Percentiles rank a stretch among this genome's conserved stretches.
These are phyloP conservation scores for Colletotrichum endophyticum DNA, from an alignment of 2,329 filamentous ascomycete genomes.

Conservation along the genomic window DNA sequence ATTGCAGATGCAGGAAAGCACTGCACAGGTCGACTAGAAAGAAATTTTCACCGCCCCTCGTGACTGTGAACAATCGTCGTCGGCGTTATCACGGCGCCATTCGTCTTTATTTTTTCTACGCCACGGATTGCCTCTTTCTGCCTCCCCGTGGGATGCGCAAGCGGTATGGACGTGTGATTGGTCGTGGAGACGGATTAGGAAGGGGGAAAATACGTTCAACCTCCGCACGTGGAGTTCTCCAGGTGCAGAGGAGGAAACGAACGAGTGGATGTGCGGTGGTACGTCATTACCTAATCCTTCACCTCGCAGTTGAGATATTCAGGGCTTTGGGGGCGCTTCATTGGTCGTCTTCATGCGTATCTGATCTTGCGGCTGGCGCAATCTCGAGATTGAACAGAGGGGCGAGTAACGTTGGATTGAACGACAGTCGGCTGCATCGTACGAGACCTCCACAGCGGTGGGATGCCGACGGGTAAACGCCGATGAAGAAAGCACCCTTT, in stretches of 20 bases:
- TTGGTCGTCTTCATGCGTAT: not conserved
- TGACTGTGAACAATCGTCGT: not conserved
- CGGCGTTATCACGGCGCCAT: not conserved
- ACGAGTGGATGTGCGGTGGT: not conserved
- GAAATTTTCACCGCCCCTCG: not conserved
- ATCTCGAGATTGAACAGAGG: not conserved
- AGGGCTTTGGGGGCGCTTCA: not conserved
- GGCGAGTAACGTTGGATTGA: not conserved
- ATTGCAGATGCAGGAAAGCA: not conserved
- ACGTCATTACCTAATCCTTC: not conserved
- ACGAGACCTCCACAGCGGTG: not conserved
- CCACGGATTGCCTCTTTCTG: not conserved
- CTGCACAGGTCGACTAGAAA: not conserved
- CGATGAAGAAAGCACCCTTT: not conserved
- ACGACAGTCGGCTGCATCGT: not conserved
- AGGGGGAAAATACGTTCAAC: not conserved
- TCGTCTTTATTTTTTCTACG: not conserved
- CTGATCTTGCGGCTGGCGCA: not conserved
- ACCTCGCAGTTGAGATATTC: not conserved
- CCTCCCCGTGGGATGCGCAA: not conserved
- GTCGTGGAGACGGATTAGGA: not conserved
- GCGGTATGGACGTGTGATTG: not conserved
- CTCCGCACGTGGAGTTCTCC: not conserved
- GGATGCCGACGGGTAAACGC: not conserved
- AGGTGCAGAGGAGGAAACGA: not conserved